Base-by-base conservation (phyloP, 78 protist species). In the Polysphondylium violaceum region DNA sequence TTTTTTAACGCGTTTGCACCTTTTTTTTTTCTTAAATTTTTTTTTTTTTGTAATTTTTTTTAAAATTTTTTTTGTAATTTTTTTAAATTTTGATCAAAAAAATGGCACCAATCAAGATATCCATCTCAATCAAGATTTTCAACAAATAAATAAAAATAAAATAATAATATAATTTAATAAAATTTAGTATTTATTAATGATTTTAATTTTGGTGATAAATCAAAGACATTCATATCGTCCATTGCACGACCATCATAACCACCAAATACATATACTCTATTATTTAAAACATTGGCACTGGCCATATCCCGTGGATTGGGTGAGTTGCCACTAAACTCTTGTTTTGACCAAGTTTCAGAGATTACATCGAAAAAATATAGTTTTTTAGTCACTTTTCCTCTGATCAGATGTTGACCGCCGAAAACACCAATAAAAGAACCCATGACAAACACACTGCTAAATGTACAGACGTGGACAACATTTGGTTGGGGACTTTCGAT, bases 181-280 rank as follows among this genome's bases (percentile, higher is more conserved):
- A 29, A 71, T 71, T 71, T 36, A 3, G 41, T 31, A 68, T 68
- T 71, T 31, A 50, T 35, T 29, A 71, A 29, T 23, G 58, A 17
- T 67, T 58, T 55, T 31, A 81, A 23, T 55, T 56, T 61, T 25
- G 55, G 59, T 11, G 90, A 55, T 9, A 81, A 27, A 12, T 73
- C 75, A 31, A 81, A 53, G 8, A 81, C 71, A 69, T 81, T 81
- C 27, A 88, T 31, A 12, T 88, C 94, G 51, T 88, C 74, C 88
- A 88, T 88, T 43, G 94, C 88, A 25, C 77, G 35, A 31, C 88
- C 79, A 61, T 88, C 78, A 51, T 88, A 88, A 21, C 94, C 94
- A 40, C 87, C 88, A 69, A 88, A 77, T n/a, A 88, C 31, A 60
- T 88, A 88, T 51, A 88, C 81, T 29, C 74, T 25, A 40, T 69